phyloP scores from a whole-genome alignment of 495 filamentous ascomycete species.

The Hyaloscypha bicolor region DNA sequence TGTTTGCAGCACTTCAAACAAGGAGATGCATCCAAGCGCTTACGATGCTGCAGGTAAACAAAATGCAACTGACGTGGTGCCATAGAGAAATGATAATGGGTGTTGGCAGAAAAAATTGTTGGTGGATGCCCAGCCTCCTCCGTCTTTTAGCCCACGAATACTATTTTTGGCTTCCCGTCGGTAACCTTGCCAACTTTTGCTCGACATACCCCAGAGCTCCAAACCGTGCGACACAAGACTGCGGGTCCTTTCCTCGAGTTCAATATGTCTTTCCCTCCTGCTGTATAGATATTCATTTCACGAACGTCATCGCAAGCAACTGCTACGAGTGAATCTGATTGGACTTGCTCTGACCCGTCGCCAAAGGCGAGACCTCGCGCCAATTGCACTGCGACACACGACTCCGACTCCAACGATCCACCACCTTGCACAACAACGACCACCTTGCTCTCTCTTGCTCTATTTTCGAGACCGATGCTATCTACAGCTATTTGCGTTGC shows the following conservation, averaged over 20 bases:
- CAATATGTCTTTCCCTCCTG: neutral
- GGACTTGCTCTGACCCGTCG: neutral
- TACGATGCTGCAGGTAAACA: neutral
- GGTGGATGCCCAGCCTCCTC: too few relatives aligned
- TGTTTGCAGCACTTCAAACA: neutral
- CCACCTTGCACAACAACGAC: constrained; percentile 2
- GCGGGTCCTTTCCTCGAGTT: too few relatives aligned
- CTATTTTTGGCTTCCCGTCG: too few relatives aligned
- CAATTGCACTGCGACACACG: neutral
- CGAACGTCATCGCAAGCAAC: neutral
- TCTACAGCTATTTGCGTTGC: constrained; percentile 5
- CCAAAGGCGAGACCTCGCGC: neutral
- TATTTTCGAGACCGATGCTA: neutral
- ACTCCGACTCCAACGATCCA: neutral
- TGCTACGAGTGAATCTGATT: neutral
- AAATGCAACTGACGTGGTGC: neutral
- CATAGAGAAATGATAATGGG: neutral
- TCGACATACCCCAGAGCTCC: neutral
- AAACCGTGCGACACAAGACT: neutral
- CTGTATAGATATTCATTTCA: neutral
- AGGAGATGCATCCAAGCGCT: neutral
- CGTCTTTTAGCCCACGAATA: too few relatives aligned
- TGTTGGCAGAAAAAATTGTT: neutral
- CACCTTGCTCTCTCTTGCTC: constrained; percentile 12
- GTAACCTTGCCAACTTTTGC: too few relatives aligned